Evolutionary conservation across 768 basidiomycete species (phyloP).

Genomic region (Mrakia frigida): DNA sequence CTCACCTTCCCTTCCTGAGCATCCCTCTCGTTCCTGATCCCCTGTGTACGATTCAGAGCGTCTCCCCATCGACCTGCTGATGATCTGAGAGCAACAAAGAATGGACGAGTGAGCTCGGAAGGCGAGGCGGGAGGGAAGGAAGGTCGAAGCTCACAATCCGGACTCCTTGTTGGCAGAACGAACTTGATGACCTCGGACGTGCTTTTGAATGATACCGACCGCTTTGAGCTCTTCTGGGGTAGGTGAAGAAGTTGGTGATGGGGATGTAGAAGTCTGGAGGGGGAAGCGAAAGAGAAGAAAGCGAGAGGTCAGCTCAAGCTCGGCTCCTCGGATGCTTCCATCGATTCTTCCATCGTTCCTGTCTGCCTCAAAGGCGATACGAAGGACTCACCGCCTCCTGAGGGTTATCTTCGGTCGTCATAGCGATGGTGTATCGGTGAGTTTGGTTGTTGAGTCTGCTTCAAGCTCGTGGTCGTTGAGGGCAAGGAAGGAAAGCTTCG

Average conservation of each 20-base stretch:
- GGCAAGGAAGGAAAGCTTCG: no score
- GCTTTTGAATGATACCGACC: slow-evolving; percentile 12
- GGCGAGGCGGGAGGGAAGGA: background rate
- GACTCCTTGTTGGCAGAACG: background rate
- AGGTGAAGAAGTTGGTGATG: background rate
- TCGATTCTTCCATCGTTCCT: no score
- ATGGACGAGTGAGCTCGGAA: background rate
- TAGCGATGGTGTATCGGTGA: no score
- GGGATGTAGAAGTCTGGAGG: background rate
- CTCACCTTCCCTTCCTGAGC: slow-evolving; percentile 18
- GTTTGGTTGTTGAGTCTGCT: no score
- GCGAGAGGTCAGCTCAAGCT: no score
- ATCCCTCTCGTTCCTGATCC: slow-evolving; percentile 2
- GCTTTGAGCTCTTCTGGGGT: slow-evolving; percentile 3
- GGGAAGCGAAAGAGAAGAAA: background rate
- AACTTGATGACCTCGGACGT: slow-evolving; percentile 8
- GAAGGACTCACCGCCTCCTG: no score
- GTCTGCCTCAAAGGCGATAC: no score
- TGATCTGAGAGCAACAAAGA: background rate
- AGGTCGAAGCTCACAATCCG: background rate
- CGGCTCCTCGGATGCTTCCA: no score
- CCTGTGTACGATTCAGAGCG: background rate
- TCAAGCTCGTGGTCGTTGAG: no score
- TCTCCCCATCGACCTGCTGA: slow-evolving; percentile 21
- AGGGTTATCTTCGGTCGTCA: no score